These are phyloP conservation scores for Alternaria sp. DNA, from an alignment of 2,329 filamentous ascomycete genomes.

Conservation along the genomic window DNA sequence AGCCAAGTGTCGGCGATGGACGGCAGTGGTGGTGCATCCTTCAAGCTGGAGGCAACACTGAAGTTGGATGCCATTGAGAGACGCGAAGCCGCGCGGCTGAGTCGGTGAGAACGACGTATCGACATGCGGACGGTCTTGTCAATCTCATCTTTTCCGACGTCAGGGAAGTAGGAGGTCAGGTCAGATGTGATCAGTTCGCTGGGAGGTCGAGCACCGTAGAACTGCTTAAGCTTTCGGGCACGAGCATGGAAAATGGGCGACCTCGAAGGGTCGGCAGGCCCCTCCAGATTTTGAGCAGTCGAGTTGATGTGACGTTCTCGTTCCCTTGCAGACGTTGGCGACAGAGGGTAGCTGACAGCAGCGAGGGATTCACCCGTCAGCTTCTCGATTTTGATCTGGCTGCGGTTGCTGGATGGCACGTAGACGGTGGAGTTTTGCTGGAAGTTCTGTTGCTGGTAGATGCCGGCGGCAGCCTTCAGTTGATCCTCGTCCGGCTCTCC, in stretches of 20 bases:
- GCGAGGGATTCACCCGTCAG: constrained; percentile 88
- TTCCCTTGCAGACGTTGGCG: constrained; percentile 73
- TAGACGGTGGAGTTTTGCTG: constrained; percentile 70
- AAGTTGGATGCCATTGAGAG: constrained; percentile 93
- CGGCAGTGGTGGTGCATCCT: constrained; percentile 92
- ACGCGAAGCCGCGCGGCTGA: constrained; percentile 92
- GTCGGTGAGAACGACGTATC: constrained; percentile 84
- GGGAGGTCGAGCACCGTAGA: constrained; percentile 90
- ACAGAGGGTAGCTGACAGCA: constrained; percentile 85
- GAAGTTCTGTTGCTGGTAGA: constrained; percentile 82
- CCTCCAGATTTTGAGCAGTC: constrained; percentile 59
- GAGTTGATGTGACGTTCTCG: constrained; percentile 71
- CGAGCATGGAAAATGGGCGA: constrained; percentile 53
- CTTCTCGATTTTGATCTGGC: constrained; percentile 87
- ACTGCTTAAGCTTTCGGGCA: constrained; percentile 72
- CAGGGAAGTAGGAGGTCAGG: constrained; percentile 95
- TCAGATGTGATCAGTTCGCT: constrained; percentile 98
- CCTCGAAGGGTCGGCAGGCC: constrained; percentile 39
- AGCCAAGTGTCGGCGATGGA: constrained; percentile 96
- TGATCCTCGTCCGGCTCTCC: constrained; percentile 90
- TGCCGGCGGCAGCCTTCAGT: constrained; percentile 84
- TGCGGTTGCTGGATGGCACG: constrained; percentile 74
- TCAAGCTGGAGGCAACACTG: constrained; percentile 90
- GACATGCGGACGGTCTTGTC: constrained; percentile 94
- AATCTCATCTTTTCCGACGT: constrained; percentile 92